phyloP scores from a whole-genome alignment of 768 basidiomycete genomes.

The Gautieria morchelliformis region DNA sequence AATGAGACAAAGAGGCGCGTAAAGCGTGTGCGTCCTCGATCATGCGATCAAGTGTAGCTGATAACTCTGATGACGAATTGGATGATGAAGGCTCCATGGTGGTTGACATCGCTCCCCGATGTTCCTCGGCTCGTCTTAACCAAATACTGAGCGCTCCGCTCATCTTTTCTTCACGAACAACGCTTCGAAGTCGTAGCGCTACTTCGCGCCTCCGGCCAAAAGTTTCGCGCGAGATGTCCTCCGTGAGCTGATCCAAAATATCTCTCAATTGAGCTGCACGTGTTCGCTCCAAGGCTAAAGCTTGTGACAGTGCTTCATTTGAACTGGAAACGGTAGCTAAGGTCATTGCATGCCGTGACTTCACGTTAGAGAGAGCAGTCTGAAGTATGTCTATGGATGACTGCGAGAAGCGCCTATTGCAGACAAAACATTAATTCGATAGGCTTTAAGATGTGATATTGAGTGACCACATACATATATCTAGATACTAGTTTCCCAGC shows the following conservation, averaged over 20 bases:
- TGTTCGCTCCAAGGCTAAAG: slow-evolving; percentile 33
- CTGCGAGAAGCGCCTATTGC: slow-evolving; percentile 72
- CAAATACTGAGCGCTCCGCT: slow-evolving; percentile 47
- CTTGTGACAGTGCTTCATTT: slow-evolving; percentile 32
- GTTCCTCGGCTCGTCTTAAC: slow-evolving; percentile 42
- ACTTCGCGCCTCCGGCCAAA: slow-evolving; percentile 70
- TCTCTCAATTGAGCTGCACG: slow-evolving; percentile 42
- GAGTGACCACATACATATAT: slow-evolving; percentile 53
- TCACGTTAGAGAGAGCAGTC: slow-evolving; percentile 45
- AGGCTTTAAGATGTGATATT: too few species aligned
- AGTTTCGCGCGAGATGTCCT: slow-evolving; percentile 59
- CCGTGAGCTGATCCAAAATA: slow-evolving; percentile 60
- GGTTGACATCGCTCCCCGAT: not conserved
- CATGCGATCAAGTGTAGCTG: not conserved
- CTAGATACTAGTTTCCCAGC: slow-evolving; percentile 78
- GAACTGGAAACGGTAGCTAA: slow-evolving; percentile 45
- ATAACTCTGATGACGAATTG: not conserved
- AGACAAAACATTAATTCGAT: not conserved
- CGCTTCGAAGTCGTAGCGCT: slow-evolving; percentile 48
- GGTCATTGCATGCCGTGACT: slow-evolving; percentile 53
- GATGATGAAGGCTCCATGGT: not conserved
- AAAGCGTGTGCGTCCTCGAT: slow-evolving; percentile 1
- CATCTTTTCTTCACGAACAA: slow-evolving; percentile 55
- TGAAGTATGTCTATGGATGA: slow-evolving; percentile 59
- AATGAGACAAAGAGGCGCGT: not conserved